These are phyloP conservation scores for Trichosanthes cucumerina DNA, from an alignment of 306 rosid species.

Conservation along the genomic window DNA sequence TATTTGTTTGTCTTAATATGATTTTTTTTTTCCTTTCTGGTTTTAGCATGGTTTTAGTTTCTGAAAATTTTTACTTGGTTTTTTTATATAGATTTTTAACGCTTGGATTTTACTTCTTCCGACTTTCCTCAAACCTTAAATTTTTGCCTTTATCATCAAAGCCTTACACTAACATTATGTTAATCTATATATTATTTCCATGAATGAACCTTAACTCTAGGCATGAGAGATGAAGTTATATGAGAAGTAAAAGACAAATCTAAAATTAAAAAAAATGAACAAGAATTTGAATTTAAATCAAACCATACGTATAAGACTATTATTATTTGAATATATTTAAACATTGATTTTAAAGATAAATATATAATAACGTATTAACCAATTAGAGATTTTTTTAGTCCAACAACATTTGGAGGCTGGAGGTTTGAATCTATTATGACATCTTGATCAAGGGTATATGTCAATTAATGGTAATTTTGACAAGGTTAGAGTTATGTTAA, in stretches of 20 bases:
- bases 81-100: neutral
- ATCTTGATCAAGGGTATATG: too few relatives aligned
- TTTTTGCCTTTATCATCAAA: neutral
- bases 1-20: neutral
- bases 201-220: neutral
- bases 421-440: too few relatives aligned
- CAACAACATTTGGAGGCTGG: too few relatives aligned
- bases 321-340: too few relatives aligned
- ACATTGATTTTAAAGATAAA: too few relatives aligned
- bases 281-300: neutral
- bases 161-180: neutral
- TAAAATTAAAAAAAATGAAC: neutral
- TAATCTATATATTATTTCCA: neutral
- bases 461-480: too few relatives aligned
- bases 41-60: neutral
- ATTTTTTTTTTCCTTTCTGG: neutral
- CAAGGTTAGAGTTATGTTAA: too few relatives aligned
- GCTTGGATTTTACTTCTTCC: neutral
- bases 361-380: too few relatives aligned
- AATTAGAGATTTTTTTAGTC: too few relatives aligned
- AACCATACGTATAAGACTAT: too few relatives aligned
- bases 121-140: neutral
- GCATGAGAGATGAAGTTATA: neutral
- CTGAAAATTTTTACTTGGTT: neutral
- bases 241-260: neutral